Evolutionary conservation across 139 green algal species (phyloP), one percentile per base, ranked within the genome.

Genomic region (Marvania coccoides): DNA sequence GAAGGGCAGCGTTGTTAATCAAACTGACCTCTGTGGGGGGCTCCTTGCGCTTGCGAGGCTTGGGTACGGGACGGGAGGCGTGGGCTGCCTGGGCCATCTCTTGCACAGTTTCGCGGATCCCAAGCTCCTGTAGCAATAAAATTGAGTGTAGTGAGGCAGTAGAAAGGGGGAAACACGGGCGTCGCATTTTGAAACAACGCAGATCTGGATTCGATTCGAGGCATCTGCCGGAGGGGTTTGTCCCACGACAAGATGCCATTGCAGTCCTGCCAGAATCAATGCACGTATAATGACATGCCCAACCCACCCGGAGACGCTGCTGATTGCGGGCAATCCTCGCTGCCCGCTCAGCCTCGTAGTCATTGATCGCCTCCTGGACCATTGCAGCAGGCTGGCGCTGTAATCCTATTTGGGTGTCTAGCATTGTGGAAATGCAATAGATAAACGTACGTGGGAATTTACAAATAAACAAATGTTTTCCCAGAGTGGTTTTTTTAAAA

Each of bases 241-340:
- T n/a, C 24, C 7, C 48, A n/a, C 31, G n/a, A 5, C 13, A 15
- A 54, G 37, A 28, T 31, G 14, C 29, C 4, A 48, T 5, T n/a
- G n/a, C n/a, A n/a, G n/a, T n/a, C n/a, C n/a, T n/a, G n/a, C n/a
- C n/a, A n/a, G n/a, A n/a, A n/a, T n/a, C n/a, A n/a, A n/a, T n/a
- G n/a, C n/a, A 7, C 45, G 23, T 5, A 12, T 30, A 7, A 28
- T 12, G 45, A 7, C 45, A 28, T 12, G 13, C 10, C 33, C 4
- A 12, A 29, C 58, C 35, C 53, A 83, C 82, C 63, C 63, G 14
- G n/a, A 88, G 71, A 36, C 77, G 80, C 1, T 34, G 37, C 35
- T 78, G 67, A 61, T 88, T 88, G 6, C 36, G 67, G 5, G 47
- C 67, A 36, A 88, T 83, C 2, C 79, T 67, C 34, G 31, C 62